phyloP scores from a whole-genome alignment of 257 asterid species.

The Solanum rostratum region DNA sequence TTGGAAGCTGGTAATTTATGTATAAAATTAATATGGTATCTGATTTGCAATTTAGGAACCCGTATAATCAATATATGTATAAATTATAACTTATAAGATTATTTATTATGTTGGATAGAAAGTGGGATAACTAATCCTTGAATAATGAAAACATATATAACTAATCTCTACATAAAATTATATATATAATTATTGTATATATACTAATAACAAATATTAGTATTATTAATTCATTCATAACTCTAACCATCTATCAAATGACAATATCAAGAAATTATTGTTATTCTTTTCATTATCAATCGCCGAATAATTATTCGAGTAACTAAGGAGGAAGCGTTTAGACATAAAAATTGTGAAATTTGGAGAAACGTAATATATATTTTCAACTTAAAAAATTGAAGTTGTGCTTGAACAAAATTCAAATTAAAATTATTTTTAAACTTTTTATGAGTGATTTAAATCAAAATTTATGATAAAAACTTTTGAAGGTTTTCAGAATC shows the following conservation, averaged over 20 bases:
- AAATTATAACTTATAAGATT: not conserved
- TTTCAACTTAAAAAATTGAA: not conserved
- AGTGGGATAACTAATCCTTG: too few relatives aligned
- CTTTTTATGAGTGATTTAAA: not conserved
- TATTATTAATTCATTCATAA: not conserved
- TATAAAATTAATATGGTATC: not conserved
- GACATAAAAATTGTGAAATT: not conserved
- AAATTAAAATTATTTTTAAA: not conserved
- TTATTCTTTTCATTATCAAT: not conserved
- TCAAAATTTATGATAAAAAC: not conserved
- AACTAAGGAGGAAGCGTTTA: not conserved
- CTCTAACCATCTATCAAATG: not conserved
- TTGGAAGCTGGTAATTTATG: not conserved
- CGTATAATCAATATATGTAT: not conserved
- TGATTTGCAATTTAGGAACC: not conserved
- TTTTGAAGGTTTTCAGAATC: not conserved
- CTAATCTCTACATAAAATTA: not conserved
- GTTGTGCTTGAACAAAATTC: not conserved
- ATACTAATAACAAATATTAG: not conserved
- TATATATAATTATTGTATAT: too few relatives aligned
- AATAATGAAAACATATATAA: too few relatives aligned
- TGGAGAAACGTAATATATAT: not conserved
- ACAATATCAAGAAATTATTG: not conserved
- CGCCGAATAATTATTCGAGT: not conserved
- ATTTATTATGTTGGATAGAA: not conserved